Evolutionary conservation across 768 basidiomycete species (phyloP).

Genomic region (Paxillus rubicundulus): DNA sequence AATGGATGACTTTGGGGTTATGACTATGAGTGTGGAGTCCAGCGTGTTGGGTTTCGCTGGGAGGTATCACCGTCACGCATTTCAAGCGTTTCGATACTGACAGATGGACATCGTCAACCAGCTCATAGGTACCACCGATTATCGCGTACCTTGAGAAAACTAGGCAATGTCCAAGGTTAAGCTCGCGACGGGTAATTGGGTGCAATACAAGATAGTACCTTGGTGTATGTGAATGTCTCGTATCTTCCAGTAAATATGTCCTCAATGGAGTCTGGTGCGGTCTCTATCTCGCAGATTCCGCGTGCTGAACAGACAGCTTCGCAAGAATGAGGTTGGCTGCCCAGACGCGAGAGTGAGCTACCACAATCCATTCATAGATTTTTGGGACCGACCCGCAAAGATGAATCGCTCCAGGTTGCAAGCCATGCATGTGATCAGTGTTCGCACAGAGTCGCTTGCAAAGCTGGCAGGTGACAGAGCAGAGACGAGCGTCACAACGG

Average conservation of each 20-base stretch:
- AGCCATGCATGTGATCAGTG: conserved; percentile 48
- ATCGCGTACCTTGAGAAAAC: too few species aligned
- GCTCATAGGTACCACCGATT: too few species aligned
- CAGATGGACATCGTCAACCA: too few species aligned
- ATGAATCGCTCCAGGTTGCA: conserved; percentile 38
- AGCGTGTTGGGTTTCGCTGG: conserved; percentile 36
- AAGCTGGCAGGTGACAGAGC: conserved; percentile 48
- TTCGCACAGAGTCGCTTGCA: conserved; percentile 48
- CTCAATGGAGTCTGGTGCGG: conserved; percentile 50
- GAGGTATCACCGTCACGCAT: conserved; percentile 44
- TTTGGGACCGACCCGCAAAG: conserved; percentile 46
- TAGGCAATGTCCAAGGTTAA: too few species aligned
- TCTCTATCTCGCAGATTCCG: conserved; percentile 53
- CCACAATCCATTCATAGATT: too few species aligned
- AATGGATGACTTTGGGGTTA: conserved; percentile 38
- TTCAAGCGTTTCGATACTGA: conserved; percentile 44
- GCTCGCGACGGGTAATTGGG: too few species aligned
- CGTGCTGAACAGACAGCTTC: conserved; percentile 32
- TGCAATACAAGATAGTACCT: conserved; percentile 32
- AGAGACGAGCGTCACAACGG: conserved; percentile 45
- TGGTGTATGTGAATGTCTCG: conserved; percentile 57
- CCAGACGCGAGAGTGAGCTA: too few species aligned
- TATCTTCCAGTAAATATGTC: conserved; percentile 54
- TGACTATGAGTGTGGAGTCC: conserved; percentile 45
- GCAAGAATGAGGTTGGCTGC: conserved; percentile 49